A percentile compares a stretch with the other conserved stretches of the same genome.
Evolutionary conservation across 192 early-diverging fungal species (phyloP).

Genomic region (Podila verticillata): DNA sequence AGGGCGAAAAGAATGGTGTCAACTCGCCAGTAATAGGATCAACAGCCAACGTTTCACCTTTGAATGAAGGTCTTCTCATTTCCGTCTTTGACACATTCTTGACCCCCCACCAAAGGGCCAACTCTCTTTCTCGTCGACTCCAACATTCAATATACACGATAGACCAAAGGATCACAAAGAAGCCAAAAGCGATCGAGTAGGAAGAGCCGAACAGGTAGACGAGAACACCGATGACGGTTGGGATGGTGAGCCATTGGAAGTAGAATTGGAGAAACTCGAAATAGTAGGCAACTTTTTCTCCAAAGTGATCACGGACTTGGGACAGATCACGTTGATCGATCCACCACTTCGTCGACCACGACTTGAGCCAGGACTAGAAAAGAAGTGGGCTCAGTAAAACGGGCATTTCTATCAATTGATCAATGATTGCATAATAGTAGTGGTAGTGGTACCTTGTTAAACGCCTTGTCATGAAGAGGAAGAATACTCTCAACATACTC

Average conservation of each 20-base stretch:
- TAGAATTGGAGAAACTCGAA: constrained; percentile 96
- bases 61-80: constrained; percentile 76
- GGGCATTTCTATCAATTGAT: neutral
- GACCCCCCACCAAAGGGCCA: constrained; percentile 84
- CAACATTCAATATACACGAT: constrained; percentile 82
- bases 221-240: constrained; percentile 71
- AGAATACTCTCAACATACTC: constrained; percentile 74
- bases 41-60: constrained; percentile 61
- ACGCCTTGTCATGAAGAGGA: constrained; percentile 79
- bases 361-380: constrained; percentile 78
- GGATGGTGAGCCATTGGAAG: constrained; percentile 75
- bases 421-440: too few relatives aligned
- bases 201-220: constrained; percentile 59
- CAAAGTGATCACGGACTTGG: constrained; percentile 82
- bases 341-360: constrained; percentile 87
- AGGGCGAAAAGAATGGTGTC: constrained; percentile 75
- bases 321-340: constrained; percentile 77
- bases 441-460: constrained; percentile 81
- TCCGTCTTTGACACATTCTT: constrained; percentile 67
- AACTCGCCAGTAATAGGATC: constrained; percentile 82
- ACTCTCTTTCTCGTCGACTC: constrained; percentile 77
- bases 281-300: constrained; percentile 91
- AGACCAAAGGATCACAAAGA: constrained; percentile 74
- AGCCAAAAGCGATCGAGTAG: constrained; percentile 74
- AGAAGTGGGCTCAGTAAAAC: neutral